Evolutionary conservation across 345 rosid genomes (phyloP).

Genomic region (Euphorbia peplus): DNA sequence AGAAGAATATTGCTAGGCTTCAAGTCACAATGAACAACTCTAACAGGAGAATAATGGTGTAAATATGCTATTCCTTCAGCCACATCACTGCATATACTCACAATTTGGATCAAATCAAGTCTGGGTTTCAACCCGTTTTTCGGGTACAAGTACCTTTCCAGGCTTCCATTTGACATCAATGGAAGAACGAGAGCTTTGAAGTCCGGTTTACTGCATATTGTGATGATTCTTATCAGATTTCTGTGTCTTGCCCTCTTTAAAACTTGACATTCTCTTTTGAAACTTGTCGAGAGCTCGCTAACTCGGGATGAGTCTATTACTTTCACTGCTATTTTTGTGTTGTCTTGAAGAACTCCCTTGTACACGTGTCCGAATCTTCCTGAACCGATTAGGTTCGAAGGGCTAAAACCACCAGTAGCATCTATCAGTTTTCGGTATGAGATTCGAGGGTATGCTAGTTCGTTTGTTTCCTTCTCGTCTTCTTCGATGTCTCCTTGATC

Average conservation of each 20-base stretch:
- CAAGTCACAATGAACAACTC: conserved; percentile 92
- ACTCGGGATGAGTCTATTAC: conserved; percentile 56
- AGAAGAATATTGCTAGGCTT: conserved; percentile 95
- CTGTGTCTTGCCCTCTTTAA: conserved; percentile 78
- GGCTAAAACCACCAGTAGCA: conserved; percentile 75
- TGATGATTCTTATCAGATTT: conserved; percentile 76
- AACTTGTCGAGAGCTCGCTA: conserved; percentile 51
- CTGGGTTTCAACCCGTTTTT: conserved; percentile 30
- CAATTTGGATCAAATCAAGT: conserved; percentile 65
- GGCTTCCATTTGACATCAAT: conserved; percentile 79
- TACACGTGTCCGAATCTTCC: conserved; percentile 85
- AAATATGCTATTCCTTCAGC: conserved; percentile 84
- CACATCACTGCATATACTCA: conserved; percentile 70
- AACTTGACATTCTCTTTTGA: conserved; percentile 79
- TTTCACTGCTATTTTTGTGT: conserved; percentile 76
- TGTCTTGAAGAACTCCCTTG: conserved; percentile 71
- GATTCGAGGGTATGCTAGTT: conserved; percentile 56
- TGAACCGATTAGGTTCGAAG: conserved; percentile 72
- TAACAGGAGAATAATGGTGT: conserved; percentile 78
- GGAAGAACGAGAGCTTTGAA: conserved; percentile 90
- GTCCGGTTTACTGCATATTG: conserved; percentile 78
- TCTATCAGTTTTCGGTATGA: conserved; percentile 61
- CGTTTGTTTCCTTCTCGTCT: conserved; percentile 47
- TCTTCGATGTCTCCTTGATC: conserved; percentile 42
- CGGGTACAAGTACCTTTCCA: conserved; percentile 70